A percentile compares a stretch with the other conserved stretches of the same genome.
These are phyloP conservation scores for Epichloe baconii DNA, from an alignment of 2,329 filamentous ascomycete genomes.

Conservation along the genomic window DNA sequence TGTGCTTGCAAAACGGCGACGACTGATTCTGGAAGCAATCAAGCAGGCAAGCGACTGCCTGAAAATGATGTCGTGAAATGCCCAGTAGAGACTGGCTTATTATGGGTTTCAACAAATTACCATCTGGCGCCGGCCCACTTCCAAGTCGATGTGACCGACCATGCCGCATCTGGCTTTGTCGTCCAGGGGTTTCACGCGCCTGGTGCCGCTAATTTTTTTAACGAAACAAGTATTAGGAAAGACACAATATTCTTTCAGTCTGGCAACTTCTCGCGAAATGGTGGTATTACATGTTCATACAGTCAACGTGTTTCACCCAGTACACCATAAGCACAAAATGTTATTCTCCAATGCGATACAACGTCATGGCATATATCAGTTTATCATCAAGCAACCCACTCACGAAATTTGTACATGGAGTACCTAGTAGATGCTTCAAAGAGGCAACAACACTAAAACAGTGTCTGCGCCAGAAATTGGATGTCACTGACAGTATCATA, in stretches of 20 bases:
- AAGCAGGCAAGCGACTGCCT: neutral
- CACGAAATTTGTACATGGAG: slow-evolving; percentile 16
- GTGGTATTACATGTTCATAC: too few species aligned
- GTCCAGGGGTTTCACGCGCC: too few species aligned
- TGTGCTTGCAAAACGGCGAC: neutral
- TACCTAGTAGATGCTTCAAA: slow-evolving; percentile 24
- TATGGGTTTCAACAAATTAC: neutral
- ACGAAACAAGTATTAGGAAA: neutral
- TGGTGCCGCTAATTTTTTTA: neutral
- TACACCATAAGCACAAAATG: too few species aligned
- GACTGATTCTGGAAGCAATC: neutral
- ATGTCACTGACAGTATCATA: slow-evolving; percentile 19
- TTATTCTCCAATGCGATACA: too few species aligned
- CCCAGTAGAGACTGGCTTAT: too few species aligned
- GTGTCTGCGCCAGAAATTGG: slow-evolving; percentile 11
- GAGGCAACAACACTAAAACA: slow-evolving; percentile 16
- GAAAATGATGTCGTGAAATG: neutral
- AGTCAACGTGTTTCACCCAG: too few species aligned
- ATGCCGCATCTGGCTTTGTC: neutral
- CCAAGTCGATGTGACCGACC: neutral
- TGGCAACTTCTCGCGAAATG: too few species aligned
- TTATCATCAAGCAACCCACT: slow-evolving; percentile 14
- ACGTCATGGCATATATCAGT: slow-evolving; percentile 13
- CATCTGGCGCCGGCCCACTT: neutral
- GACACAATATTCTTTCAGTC: too few species aligned